phyloP scores from a whole-genome alignment of 192 early-diverging fungal species.

The Powellomyces hirtus region DNA sequence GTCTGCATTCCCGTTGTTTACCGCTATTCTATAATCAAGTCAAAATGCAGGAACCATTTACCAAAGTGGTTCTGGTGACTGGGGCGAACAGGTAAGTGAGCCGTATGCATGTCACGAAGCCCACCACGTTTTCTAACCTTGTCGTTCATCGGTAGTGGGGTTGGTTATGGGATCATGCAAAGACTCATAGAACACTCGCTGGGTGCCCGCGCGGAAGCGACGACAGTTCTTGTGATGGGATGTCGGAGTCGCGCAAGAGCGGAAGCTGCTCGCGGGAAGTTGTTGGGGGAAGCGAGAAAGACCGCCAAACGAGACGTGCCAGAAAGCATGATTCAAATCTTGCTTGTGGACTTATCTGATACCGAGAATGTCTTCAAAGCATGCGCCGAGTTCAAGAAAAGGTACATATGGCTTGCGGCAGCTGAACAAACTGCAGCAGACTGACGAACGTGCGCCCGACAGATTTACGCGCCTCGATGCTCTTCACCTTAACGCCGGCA shows the following conservation, averaged over 20 bases:
- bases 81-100: slow-evolving; percentile 14
- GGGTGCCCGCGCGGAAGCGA: background rate
- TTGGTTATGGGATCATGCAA: slow-evolving; percentile 40
- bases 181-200: slow-evolving; percentile 28
- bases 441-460: no score
- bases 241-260: slow-evolving; percentile 38
- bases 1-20: no score
- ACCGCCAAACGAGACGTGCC: background rate
- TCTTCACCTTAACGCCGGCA: slow-evolving; percentile 51
- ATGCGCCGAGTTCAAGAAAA: slow-evolving; percentile 27
- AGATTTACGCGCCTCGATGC: slow-evolving; percentile 37
- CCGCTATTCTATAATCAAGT: no score
- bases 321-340: slow-evolving; percentile 19
- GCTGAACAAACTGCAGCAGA: background rate
- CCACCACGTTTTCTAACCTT: background rate
- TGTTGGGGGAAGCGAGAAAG: slow-evolving; percentile 15
- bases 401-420: background rate
- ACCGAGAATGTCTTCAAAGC: slow-evolving; percentile 32
- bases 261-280: slow-evolving; percentile 22
- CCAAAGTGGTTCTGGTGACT: background rate
- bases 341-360: slow-evolving; percentile 37
- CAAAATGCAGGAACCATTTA: no score
- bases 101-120: background rate
- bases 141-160: slow-evolving; percentile 25
- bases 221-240: slow-evolving; percentile 35